Percentiles rank a stretch among this genome's conserved stretches.
Conservation (phyloP, 208 protist genomes). For the Wallacemonas rigidus region DNA sequence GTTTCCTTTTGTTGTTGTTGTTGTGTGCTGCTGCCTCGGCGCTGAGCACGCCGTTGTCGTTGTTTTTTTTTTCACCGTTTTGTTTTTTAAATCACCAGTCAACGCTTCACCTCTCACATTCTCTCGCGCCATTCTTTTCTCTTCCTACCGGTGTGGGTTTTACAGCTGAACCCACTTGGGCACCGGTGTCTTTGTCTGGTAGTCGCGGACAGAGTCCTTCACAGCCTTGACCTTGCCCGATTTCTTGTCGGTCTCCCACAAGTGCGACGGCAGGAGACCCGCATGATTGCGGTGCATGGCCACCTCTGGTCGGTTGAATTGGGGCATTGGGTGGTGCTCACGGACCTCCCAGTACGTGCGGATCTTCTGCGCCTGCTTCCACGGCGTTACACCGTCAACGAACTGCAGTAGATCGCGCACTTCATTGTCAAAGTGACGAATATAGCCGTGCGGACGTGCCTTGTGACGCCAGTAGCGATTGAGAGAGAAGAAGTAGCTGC, state of each 20-base stretch:
- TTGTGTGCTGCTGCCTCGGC: too few species aligned
- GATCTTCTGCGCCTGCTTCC: slow-evolving; percentile 91
- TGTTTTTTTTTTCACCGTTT: slow-evolving; percentile 17
- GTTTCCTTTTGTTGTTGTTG: slow-evolving; percentile 8
- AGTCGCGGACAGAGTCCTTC: slow-evolving; percentile 92
- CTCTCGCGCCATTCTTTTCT: too few species aligned
- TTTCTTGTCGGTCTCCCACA: slow-evolving; percentile 93
- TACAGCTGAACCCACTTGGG: slow-evolving; percentile 88
- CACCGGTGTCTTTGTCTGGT: slow-evolving; percentile 81
- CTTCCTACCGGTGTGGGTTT: background rate
- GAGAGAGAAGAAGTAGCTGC: slow-evolving; percentile 77
- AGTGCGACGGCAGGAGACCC: slow-evolving; percentile 75
- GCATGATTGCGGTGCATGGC: slow-evolving; percentile 89
- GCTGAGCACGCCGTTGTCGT: background rate
- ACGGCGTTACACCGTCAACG: slow-evolving; percentile 88
- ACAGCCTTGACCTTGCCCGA: slow-evolving; percentile 88
- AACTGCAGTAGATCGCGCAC: slow-evolving; percentile 88
- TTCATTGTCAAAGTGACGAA: slow-evolving; percentile 89
- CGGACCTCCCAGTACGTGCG: slow-evolving; percentile 91
- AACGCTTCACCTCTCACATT: too few species aligned
- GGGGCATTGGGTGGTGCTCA: slow-evolving; percentile 88
- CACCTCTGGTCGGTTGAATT: slow-evolving; percentile 89
- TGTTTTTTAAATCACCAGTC: background rate
- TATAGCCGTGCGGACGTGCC: slow-evolving; percentile 87
- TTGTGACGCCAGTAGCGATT: slow-evolving; percentile 91